Evolutionary conservation across 1,139 yeast species (phyloP), one percentile per base, ranked within the genome.

Genomic region (Scheffersomyces quercinus): DNA sequence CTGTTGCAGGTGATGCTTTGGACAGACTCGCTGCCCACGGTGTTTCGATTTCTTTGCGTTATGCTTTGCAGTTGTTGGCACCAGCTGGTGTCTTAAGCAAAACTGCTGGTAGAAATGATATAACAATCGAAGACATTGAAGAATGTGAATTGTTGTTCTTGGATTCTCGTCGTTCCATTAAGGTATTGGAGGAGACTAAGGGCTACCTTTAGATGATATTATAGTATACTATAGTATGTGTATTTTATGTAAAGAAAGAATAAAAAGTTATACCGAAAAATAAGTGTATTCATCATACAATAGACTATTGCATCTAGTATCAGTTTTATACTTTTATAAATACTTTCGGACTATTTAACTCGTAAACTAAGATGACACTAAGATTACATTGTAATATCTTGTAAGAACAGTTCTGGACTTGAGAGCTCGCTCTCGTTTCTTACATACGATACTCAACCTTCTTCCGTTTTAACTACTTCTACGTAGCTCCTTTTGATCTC

Each of bases 61-160:
- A 95, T 62, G 90, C 95, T 11, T 73, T 93, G 55, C 99, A 95
- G 64, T 75, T 93, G 53, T 74, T 93, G 61, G 84, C 97, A 0
- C 99, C 99, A 13, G 84, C 97, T 4, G 95, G 90, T 42, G 81
- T 95, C 37, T 76, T 93, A 52, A 85, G 97, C 37, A 77, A 80
- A 55, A 79, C 89, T 28, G 77, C 81, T 48, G 88, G 88, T 40
- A 84, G 96, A 50, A 67, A 73, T 36, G 93, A 87, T 60, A 84
- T 95, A 46, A 71, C 72, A 24, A 72, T 78, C 9, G 75, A 73
- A 24, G 98, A 95, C 61, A 75, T 95, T 42, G 95, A 87, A 52
- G 98, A 93, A 65, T 89, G 96, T 54, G 88, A 88, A 64, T 62
- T 76, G 38, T 75, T 93, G 59, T 93, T 95, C 64, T 75, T 95